Conservation (phyloP, 2,329 filamentous ascomycete genomes). For the Aureobasidium zeae region DNA sequence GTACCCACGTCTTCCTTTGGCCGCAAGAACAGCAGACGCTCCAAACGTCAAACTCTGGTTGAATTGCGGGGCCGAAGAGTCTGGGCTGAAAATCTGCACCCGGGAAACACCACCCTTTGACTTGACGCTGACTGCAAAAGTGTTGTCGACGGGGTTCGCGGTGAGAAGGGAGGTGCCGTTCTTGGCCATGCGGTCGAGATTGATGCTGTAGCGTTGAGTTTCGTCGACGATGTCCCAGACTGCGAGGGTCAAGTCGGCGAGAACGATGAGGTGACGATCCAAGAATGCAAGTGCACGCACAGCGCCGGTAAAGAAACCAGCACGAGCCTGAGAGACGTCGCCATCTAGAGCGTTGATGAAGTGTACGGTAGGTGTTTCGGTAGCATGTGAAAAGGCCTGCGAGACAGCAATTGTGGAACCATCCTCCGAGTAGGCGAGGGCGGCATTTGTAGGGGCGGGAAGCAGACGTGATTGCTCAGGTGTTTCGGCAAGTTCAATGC, state of each 20-base stretch:
- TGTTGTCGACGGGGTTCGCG: constrained; percentile 50
- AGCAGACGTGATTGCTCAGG: neutral
- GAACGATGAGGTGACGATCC: constrained; percentile 62
- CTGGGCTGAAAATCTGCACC: constrained; percentile 5
- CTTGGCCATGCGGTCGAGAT: constrained; percentile 37
- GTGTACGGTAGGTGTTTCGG: constrained; percentile 55
- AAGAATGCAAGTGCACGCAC: constrained; percentile 58
- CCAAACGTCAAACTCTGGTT: constrained; percentile 2
- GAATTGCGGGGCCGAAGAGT: neutral
- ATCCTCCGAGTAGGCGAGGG: constrained; percentile 71
- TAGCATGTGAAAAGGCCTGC: constrained; percentile 31
- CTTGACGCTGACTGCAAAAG: constrained; percentile 31
- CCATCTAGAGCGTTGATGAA: constrained; percentile 67
- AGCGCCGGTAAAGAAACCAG: constrained; percentile 56
- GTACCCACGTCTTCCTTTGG: constrained; percentile 59
- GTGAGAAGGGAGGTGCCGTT: constrained; percentile 48
- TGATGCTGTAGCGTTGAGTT: constrained; percentile 57
- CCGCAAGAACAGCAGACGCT: constrained; percentile 54
- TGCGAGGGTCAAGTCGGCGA: constrained; percentile 61
- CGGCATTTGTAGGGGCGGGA: constrained; percentile 42
- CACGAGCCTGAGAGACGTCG: constrained; percentile 55
- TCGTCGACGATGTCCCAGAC: constrained; percentile 82
- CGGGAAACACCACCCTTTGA: constrained; percentile 2
- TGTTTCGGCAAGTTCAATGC: constrained; percentile 11
- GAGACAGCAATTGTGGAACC: constrained; percentile 69